phyloP scores from a whole-genome alignment of 352 stramenopile genomes.

The Phytophthora cryptogea region DNA sequence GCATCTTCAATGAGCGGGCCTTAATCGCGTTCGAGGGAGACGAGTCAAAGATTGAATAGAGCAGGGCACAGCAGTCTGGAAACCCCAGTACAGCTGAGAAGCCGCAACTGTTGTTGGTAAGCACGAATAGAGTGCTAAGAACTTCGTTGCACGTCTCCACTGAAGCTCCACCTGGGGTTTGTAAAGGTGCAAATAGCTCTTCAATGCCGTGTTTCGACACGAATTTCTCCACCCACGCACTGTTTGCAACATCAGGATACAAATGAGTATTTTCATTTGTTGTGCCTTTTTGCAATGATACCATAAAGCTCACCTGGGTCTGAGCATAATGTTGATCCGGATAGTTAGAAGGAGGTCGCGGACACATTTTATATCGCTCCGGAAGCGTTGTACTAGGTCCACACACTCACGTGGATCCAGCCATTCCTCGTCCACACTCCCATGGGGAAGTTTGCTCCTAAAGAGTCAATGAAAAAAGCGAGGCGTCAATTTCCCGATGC shows the following conservation, averaged over 20 bases:
- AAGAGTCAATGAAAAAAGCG: neutral
- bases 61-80: conserved; percentile 34
- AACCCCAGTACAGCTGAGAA: conserved; percentile 38
- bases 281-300: conserved; percentile 16
- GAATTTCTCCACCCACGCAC: conserved; percentile 63
- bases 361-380: conserved; percentile 38
- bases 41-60: conserved; percentile 36
- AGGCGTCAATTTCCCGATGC: neutral
- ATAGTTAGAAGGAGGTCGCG: conserved; percentile 64
- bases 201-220: conserved; percentile 46
- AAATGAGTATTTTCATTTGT: conserved; percentile 7
- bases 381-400: conserved; percentile 43
- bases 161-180: conserved; percentile 27
- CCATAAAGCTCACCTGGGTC: conserved; percentile 23
- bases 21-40: conserved; percentile 30
- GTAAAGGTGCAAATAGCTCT: conserved; percentile 44
- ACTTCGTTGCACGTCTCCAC: conserved; percentile 41
- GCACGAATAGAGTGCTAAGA: conserved; percentile 53
- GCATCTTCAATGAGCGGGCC: conserved; percentile 25
- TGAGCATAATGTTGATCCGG: conserved; percentile 65
- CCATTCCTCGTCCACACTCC: conserved; percentile 46
- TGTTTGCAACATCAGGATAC: conserved; percentile 11
- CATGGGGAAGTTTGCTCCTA: conserved; percentile 50
- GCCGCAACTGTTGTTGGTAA: conserved; percentile 41
- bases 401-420: conserved; percentile 59